Evolutionary conservation across 495 filamentous ascomycete species (phyloP).

Genomic region (Tuber aestivum): DNA sequence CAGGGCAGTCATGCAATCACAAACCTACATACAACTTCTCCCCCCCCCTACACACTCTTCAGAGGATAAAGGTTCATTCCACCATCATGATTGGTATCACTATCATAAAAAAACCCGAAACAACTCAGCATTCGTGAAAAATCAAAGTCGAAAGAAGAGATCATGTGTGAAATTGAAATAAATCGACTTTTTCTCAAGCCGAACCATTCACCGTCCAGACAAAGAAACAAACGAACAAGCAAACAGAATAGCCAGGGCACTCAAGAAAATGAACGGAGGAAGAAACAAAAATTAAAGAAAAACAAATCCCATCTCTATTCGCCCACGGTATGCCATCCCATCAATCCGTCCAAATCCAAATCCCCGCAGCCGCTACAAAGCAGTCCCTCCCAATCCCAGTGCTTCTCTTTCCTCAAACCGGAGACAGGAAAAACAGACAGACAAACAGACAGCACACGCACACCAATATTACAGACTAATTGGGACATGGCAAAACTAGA

Average conservation of each 20-base stretch:
- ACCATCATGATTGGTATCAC: neutral
- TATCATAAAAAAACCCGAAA: neutral
- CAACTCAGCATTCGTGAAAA: neutral
- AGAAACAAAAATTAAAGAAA: neutral
- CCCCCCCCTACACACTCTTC: neutral
- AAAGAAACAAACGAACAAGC: too few relatives aligned
- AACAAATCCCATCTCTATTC: constrained; percentile 19
- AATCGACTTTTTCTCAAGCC: neutral
- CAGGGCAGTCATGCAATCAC: neutral
- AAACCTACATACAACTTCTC: neutral
- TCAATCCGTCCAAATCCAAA: neutral
- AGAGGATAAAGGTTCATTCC: neutral
- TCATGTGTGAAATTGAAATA: neutral
- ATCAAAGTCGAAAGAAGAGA: neutral
- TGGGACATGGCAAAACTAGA: constrained; percentile 11
- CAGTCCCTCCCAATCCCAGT: neutral
- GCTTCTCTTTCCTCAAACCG: neutral
- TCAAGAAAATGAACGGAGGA: constrained; percentile 4
- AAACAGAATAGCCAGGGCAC: neutral
- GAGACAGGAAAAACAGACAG: neutral
- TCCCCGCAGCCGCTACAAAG: constrained; percentile 6
- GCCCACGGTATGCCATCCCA: constrained; percentile 6
- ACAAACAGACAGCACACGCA: neutral
- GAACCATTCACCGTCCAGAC: neutral
- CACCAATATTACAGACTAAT: constrained; percentile 3